These are phyloP conservation scores for Fusarium buxicola DNA, from an alignment of 2,329 filamentous ascomycete species.

Conservation along the genomic window DNA sequence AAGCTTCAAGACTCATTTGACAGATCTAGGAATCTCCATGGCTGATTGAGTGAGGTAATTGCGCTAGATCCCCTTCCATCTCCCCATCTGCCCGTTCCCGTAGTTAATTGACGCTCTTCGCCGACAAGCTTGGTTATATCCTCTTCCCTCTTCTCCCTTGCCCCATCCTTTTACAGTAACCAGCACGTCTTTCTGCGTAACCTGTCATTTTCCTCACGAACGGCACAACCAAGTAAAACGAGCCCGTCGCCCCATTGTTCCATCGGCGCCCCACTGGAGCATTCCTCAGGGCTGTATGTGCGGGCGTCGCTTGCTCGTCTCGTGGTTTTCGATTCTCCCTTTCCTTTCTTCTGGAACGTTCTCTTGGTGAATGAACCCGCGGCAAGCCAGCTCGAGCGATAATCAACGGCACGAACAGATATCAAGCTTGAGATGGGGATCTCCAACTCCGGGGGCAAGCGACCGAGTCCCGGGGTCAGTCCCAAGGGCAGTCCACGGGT, in stretches of 20 bases:
- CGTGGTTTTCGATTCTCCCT: not conserved
- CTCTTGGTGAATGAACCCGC: not conserved
- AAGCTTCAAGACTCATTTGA: too few relatives aligned
- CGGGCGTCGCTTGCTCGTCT: conserved; percentile 1
- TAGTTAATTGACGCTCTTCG: too few relatives aligned
- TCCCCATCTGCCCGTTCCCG: too few relatives aligned
- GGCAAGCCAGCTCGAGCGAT: not conserved
- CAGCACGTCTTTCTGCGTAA: conserved; percentile 2
- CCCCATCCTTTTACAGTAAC: not conserved
- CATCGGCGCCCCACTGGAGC: not conserved
- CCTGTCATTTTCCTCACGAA: conserved; percentile 21
- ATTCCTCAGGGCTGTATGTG: not conserved
- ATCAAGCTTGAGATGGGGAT: conserved; percentile 13
- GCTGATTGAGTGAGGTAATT: too few relatives aligned
- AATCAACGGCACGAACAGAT: not conserved
- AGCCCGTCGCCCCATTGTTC: not conserved
- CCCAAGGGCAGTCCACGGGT: conserved; percentile 6
- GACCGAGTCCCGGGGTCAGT: conserved; percentile 12
- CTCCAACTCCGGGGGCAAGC: conserved; percentile 8
- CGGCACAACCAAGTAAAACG: not conserved
- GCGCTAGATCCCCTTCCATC: too few relatives aligned
- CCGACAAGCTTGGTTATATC: not conserved
- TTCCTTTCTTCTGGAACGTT: not conserved
- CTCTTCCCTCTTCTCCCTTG: conserved; percentile 18
- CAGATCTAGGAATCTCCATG: too few relatives aligned